Conservation (phyloP, 208 protist genomes). For the Acanthamoeba healyi region DNA sequence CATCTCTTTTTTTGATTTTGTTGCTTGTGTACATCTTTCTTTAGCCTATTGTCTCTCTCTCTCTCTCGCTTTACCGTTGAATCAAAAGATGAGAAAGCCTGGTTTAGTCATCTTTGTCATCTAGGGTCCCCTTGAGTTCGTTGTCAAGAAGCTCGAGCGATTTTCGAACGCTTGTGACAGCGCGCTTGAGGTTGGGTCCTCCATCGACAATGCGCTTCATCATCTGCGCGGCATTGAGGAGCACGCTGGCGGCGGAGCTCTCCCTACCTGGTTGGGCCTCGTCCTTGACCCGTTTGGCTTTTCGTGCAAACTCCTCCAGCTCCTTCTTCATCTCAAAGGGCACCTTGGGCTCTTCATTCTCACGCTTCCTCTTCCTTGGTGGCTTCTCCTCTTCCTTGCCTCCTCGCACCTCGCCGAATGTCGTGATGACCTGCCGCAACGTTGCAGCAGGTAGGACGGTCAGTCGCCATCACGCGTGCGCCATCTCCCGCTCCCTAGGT, state of each 20-base stretch:
- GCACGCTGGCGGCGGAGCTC: slow-evolving; percentile 40
- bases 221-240: slow-evolving; percentile 28
- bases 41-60: neutral
- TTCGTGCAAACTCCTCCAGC: slow-evolving; percentile 26
- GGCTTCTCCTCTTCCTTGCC: slow-evolving; percentile 51
- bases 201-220: slow-evolving; percentile 47
- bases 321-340: slow-evolving; percentile 66
- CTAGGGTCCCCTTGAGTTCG: slow-evolving; percentile 6
- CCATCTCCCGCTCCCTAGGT: no score
- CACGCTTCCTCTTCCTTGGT: slow-evolving; percentile 6
- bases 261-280: slow-evolving; percentile 30
- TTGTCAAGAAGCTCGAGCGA: slow-evolving; percentile 47
- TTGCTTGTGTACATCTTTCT: neutral
- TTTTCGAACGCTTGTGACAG: slow-evolving; percentile 37
- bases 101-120: slow-evolving; percentile 12
- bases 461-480: no score
- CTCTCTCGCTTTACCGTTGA: no score
- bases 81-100: neutral
- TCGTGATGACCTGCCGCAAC: neutral
- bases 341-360: slow-evolving; percentile 45
- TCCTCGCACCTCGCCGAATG: neutral
- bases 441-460: no score
- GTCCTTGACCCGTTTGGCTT: slow-evolving; percentile 30
- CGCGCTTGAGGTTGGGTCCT: slow-evolving; percentile 37
- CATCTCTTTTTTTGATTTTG: no score